Base-by-base conservation (phyloP, 1,139 yeast genomes). In the Suhomyces choctaworum region DNA sequence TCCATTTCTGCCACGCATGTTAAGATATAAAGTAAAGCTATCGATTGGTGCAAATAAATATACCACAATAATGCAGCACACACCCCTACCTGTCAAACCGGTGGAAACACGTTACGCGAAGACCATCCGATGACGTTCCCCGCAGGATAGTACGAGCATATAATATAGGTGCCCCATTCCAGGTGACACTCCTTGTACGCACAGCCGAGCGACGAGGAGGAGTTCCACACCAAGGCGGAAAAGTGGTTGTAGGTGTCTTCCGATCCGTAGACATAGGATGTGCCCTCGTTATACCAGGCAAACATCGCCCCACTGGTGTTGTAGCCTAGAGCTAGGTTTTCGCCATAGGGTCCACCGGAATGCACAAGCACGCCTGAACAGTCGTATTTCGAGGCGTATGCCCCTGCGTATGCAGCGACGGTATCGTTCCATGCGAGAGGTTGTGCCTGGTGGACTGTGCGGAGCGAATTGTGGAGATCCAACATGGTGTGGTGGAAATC, bases 141-240 rank as follows among this genome's bases (percentile, higher is more conserved):
- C 20, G 76, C 70, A n/a, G 78, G 72, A 46, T 65, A 58, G 57
- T 81, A 82, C 31, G 76, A 71, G 60, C 88, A 82, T 22, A 80
- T 70, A 36, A 80, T 64, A 58, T 79, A 81, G 35, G 63, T 60
- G 16, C 78, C 78, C 71, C 76, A 75, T 36, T 60, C 63, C 17
- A 60, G 50, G 41, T 69, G 70, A 16, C 46, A 42, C 12, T 27
- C 23, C 11, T 44, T 37, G 41, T 25, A 46, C 16, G 51, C 47
- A 31, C 58, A 53, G 4, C 57, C 58, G 11, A 53, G 16, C 13
- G 46, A 32, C 7, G 39, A 25, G 20, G 55, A 34, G 16, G 42
- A 32, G 28, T 46, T 46, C 58, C 57, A 53, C n/a, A 53, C 32
- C 35, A 53, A 20, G 16, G 52, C 55, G 5, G 58, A 51, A 38